Base-by-base conservation (phyloP, 371 early-diverging fungal genomes). In the Fennellomyces sp. region DNA sequence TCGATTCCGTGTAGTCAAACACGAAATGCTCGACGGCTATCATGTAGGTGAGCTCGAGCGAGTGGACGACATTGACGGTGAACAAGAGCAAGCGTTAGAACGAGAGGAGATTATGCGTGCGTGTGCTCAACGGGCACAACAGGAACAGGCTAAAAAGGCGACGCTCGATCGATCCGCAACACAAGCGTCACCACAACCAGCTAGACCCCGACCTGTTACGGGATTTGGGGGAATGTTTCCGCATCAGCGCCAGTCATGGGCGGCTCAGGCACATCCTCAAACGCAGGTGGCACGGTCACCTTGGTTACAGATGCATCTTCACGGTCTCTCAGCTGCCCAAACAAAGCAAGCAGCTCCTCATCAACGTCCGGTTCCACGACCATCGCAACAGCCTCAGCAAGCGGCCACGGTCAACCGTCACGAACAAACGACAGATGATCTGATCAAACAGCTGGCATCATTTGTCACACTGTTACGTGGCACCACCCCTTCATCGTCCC, bases 41-140 rank as follows among this genome's bases (percentile, higher is more conserved):
- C 65, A 69, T 49, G 65, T 76, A 25, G 83, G 72, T 4, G 52
- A 67, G 30, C 64, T 80, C 25, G 79, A 80, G 63, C 51, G 77
- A n/a, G 58, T 82, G 5, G 83, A 82, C 52, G 79, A 82, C 52
- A 56, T 73, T 19, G 72, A 67, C 53, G 42, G 61, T 7, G 70
- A 69, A 49, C 58, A 65, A 25, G 68, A 69, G 39, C 50, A 62
- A 19, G 47, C 60, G 25, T 31, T 56, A 15, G 68, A 70, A 55
- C 70, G 68, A 38, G 64, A 63, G 19, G 66, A 68, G 21, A 70
- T 73, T 17, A 55, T 70, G 17, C 62, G 31, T 17, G 66, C 63
- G 10, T 56, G 36, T 47, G 70, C 70, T 0, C 29, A 36, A n/a
- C 19, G 70, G 26, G 68, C 52, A 5, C 56, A 66, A 6, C 60